Evolutionary conservation across 176 grass and related monocot genomes (phyloP), one percentile per base, ranked within the genome.

Genomic region (Cocos nucifera): DNA sequence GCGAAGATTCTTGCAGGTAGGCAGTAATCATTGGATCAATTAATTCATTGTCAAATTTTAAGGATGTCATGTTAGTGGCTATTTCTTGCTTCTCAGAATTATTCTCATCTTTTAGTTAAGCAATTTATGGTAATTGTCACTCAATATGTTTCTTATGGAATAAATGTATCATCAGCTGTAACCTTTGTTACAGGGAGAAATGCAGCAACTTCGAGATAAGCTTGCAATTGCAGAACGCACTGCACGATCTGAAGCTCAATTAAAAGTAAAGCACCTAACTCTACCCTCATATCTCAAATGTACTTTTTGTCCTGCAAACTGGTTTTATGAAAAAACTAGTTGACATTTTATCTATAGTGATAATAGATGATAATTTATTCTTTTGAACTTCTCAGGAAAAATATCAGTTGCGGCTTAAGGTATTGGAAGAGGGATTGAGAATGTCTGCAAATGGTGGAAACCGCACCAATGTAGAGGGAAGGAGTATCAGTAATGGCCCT

Each of bases 141-240:
- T 54, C 4, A 24, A 19, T 53, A 44, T 12, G 35, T 44, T 44
- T 44, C 35, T 14, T 44, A 12, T 14, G 10, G 8, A 4, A 58
- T 20, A 49, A 26, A 5, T 77, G 39, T 61, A 22, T 56, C 32
- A 48, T 32, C 71, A 18, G 21, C 29, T 20, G 10, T 51, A 67
- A 44, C 35, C 15, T 53, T 62, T 69, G 60, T 55, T 57, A 16
- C 77, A 98, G 87, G 87, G 93, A 76, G 87, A 92, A 62, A 98
- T 92, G 93, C 87, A 98, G 77, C 93, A 98, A 70, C 84, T 98
- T 16, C 69, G 93, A 6, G 93, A 92, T 80, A 98, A 98, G 63
- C 93, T 98, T 78, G 73, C 75, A 61, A 92, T 98, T 51, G 75
- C 81, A 59, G 93, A 98, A 44, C 80, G 87, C 65, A 69, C 93